These are phyloP conservation scores for Salix brachista DNA, from an alignment of 345 rosid species.

Conservation along the genomic window DNA sequence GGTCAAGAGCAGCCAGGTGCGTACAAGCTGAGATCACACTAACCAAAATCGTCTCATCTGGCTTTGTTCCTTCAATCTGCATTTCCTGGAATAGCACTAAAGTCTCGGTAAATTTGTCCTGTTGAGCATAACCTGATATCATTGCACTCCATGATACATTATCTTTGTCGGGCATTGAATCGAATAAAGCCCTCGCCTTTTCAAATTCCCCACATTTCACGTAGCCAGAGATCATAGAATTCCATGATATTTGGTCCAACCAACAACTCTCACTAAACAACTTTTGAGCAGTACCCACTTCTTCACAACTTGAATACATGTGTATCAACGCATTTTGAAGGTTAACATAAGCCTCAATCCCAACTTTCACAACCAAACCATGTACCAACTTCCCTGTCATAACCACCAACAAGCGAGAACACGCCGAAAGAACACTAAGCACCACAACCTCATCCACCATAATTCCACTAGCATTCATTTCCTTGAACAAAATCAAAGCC, in stretches of 20 bases:
- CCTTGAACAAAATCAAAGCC: slow-evolving; percentile 38
- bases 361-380: slow-evolving; percentile 35
- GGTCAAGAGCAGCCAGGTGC: slow-evolving; percentile 46
- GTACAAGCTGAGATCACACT: slow-evolving; percentile 57
- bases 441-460: slow-evolving; percentile 46
- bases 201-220: slow-evolving; percentile 38
- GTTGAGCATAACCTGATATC: slow-evolving; percentile 52
- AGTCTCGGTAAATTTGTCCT: slow-evolving; percentile 36
- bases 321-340: slow-evolving; percentile 59
- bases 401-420: slow-evolving; percentile 27
- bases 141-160: slow-evolving; percentile 51
- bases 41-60: slow-evolving; percentile 48
- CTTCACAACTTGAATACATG: slow-evolving; percentile 48
- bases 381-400: slow-evolving; percentile 36
- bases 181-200: slow-evolving; percentile 46
- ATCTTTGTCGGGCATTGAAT: slow-evolving; percentile 47
- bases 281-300: slow-evolving; percentile 35
- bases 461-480: slow-evolving; percentile 34
- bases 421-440: slow-evolving; percentile 44
- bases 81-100: slow-evolving; percentile 43
- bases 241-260: slow-evolving; percentile 53
- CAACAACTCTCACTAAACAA: slow-evolving; percentile 32
- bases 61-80: slow-evolving; percentile 38
- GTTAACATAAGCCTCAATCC: slow-evolving; percentile 44
- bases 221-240: slow-evolving; percentile 61